Evolutionary conservation across 2,329 filamentous ascomycete genomes (phyloP).

Genomic region (Penicillium sp.): DNA sequence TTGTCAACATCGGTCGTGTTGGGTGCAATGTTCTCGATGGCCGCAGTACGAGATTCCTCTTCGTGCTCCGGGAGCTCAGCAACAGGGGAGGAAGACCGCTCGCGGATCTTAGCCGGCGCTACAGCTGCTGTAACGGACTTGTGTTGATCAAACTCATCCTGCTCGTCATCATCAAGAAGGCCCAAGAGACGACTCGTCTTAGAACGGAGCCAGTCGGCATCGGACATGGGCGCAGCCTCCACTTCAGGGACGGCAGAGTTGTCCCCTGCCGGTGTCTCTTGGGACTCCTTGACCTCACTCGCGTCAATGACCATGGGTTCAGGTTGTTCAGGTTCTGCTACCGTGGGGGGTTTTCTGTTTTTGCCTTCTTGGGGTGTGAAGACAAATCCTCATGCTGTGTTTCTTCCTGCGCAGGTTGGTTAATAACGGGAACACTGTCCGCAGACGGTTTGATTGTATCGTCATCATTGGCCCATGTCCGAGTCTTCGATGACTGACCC

Average conservation of each 20-base stretch:
- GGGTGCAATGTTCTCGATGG: constrained; percentile 17
- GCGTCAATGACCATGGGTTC: constrained; percentile 27
- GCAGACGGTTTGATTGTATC: constrained; percentile 31
- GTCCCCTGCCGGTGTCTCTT: constrained; percentile 17
- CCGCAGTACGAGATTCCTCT: constrained; percentile 22
- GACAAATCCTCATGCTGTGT: constrained; percentile 35
- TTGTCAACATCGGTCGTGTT: constrained; percentile 15
- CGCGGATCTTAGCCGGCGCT: constrained; percentile 4
- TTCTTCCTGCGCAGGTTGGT: constrained; percentile 21
- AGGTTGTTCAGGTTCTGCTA: constrained; percentile 10
- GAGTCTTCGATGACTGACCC: constrained; percentile 63
- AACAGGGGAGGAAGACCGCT: not conserved
- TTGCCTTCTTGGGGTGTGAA: constrained; percentile 42
- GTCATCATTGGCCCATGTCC: constrained; percentile 59
- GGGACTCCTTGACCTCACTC: constrained; percentile 19
- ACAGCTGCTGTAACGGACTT: constrained; percentile 15
- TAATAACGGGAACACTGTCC: constrained; percentile 20
- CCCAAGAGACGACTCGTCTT: constrained; percentile 83
- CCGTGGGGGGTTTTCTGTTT: constrained; percentile 52
- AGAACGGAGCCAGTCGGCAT: constrained; percentile 88
- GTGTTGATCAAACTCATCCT: constrained; percentile 38
- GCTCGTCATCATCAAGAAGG: constrained; percentile 66
- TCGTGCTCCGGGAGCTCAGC: constrained; percentile 4
- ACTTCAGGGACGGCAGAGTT: constrained; percentile 24
- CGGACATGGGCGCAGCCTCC: constrained; percentile 50